Evolutionary conservation across 768 basidiomycete species (phyloP), one percentile per base, ranked within the genome.

Genomic region (Pleurotus sapidus): DNA sequence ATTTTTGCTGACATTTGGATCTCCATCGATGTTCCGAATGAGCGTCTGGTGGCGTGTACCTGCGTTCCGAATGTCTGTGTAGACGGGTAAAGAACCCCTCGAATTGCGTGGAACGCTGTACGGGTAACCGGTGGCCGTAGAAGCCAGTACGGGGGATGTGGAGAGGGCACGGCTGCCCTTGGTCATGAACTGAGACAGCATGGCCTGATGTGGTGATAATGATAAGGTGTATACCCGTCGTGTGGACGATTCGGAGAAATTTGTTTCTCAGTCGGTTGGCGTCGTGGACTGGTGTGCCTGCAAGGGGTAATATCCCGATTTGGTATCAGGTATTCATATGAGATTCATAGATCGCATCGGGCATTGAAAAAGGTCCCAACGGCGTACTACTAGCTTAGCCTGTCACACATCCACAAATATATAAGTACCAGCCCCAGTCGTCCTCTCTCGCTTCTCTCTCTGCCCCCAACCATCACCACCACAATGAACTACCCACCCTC

Each of bases 41-140:
- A 80, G 76, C 45, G 87, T 70, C 37, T 81, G 72, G 59, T 83
- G 73, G 56, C 83, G 81, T 3, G 84, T 80, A 58, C 86, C 81
- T 27, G 72, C 82, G 67, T 87, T 89, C 60, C 87, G 84, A 46
- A 89, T 67, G 67, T 91, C 87, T 25, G 87, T 81, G 68, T 91
- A 91, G 23, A 93, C 87, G 45, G 90, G 89, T 27, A 92, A 77
- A 48, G 81, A 80, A 30, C 88, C 87, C 49, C 77, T 77, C 47
- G 80, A 68, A 69, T 89, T 91, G 59, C 90, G 82, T 18, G 82
- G 79, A 46, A 93, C 76, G 59, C 79, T 81, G 71, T 90, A 93
- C 25, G 72, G 65, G 47, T 68, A 59, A 62, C 63, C 34, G 59
- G 61, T 23, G 56, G 63, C 40, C 58, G 23, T 53, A 57, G 47